phyloP scores from a whole-genome alignment of 306 rosid genomes.

The Prunus padus region DNA sequence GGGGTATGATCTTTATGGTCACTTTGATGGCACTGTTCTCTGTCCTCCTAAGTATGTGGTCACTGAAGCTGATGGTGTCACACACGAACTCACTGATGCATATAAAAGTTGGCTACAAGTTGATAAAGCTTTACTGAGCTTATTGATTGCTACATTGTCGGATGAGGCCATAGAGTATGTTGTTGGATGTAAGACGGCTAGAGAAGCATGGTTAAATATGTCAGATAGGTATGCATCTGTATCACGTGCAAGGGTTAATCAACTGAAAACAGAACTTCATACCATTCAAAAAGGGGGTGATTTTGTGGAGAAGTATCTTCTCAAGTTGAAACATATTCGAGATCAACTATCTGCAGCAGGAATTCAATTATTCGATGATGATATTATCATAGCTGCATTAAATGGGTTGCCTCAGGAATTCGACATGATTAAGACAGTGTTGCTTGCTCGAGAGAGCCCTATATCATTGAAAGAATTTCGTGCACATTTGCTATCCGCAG shows the following conservation, averaged over 20 bases:
- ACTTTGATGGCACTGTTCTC: background rate
- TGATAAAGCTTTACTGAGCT: no score
- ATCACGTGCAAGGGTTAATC: background rate
- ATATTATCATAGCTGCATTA: no score
- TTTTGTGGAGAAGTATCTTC: background rate
- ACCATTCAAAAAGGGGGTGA: background rate
- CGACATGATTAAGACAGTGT: no score
- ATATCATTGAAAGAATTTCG: no score
- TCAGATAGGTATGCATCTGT: background rate
- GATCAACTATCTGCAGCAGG: background rate
- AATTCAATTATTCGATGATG: background rate
- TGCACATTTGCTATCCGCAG: no score
- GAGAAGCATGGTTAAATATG: background rate
- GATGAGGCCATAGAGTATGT: background rate
- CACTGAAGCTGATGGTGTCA: background rate
- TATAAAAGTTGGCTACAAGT: no score
- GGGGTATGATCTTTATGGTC: background rate
- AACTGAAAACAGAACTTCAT: background rate
- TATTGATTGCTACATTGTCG: background rate
- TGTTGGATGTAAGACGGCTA: background rate
- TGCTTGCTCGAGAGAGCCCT: no score
- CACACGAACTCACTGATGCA: accelerated
- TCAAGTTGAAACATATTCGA: background rate
- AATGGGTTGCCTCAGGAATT: no score
- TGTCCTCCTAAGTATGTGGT: background rate